Conservation (phyloP, 768 basidiomycete genomes). For the Bullera alba region DNA sequence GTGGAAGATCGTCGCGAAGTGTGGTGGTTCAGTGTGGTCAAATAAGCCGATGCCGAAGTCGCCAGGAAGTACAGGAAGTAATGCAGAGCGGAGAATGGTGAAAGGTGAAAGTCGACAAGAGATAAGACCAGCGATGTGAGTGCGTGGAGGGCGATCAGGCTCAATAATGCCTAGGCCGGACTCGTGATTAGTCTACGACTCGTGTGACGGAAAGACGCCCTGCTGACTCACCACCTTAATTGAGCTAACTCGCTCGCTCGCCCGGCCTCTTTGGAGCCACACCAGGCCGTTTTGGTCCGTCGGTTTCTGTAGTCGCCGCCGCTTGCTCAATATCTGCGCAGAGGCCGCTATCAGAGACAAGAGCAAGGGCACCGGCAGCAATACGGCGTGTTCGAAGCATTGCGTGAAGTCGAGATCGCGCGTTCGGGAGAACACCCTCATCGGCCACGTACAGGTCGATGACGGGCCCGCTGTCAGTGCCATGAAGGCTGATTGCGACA, state of each 20-base stretch:
- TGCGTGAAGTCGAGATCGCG: constrained; percentile 70
- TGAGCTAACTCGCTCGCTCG: constrained; percentile 53
- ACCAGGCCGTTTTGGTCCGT: constrained; percentile 37
- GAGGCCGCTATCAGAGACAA: constrained; percentile 49
- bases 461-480: not conserved
- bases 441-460: constrained; percentile 25
- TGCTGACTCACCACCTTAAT: constrained; percentile 63
- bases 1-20: constrained; percentile 65
- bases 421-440: constrained; percentile 49
- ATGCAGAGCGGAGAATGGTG: constrained; percentile 50
- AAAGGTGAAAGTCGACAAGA: constrained; percentile 48
- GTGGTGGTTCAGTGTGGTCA: constrained; percentile 65
- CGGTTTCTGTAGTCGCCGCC: constrained; percentile 39
- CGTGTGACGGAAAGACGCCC: not conserved
- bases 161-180: constrained; percentile 1
- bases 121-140: constrained; percentile 49
- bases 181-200: not conserved
- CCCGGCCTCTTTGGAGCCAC: constrained; percentile 48
- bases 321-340: constrained; percentile 25
- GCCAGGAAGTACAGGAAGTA: constrained; percentile 59
- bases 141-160: constrained; percentile 46
- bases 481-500: constrained; percentile 1
- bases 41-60: constrained; percentile 50
- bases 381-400: constrained; percentile 70
- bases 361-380: constrained; percentile 56